Conservation (phyloP, 2,329 filamentous ascomycete species). For the Phoma sp. region DNA sequence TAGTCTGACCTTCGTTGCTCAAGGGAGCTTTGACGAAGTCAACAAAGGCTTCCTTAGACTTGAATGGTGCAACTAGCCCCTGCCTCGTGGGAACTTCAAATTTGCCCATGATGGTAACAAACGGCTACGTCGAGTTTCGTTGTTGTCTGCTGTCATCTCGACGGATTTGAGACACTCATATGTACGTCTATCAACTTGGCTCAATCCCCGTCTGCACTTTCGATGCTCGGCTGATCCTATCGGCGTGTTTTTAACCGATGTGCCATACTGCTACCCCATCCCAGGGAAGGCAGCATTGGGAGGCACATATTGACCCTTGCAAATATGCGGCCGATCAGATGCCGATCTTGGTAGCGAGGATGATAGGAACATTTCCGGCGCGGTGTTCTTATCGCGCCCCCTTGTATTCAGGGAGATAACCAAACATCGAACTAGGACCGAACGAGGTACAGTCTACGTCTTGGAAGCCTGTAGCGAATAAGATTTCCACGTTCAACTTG, state of each 20-base stretch:
- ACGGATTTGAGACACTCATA: neutral
- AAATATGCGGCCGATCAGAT: no score
- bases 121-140: no score
- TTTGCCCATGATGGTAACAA: neutral
- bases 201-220: no score
- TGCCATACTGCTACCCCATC: neutral
- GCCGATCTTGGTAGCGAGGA: neutral
- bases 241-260: conserved; percentile 12
- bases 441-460: no score
- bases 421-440: no score
- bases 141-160: neutral
- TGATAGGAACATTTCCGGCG: neutral
- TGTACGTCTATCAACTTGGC: neutral
- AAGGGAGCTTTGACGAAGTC: conserved; percentile 24
- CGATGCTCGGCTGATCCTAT: no score
- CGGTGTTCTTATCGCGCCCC: conserved; percentile 3
- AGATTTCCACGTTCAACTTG: no score
- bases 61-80: conserved; percentile 19
- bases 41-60: conserved; percentile 30
- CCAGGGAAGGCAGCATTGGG: no score
- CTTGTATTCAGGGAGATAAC: conserved; percentile 1
- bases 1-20: conserved; percentile 20
- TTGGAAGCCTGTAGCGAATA: no score
- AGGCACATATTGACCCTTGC: neutral
- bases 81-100: neutral